Evolutionary conservation across 2,329 filamentous ascomycete species (phyloP).

Genomic region (Aureobasidium musti): DNA sequence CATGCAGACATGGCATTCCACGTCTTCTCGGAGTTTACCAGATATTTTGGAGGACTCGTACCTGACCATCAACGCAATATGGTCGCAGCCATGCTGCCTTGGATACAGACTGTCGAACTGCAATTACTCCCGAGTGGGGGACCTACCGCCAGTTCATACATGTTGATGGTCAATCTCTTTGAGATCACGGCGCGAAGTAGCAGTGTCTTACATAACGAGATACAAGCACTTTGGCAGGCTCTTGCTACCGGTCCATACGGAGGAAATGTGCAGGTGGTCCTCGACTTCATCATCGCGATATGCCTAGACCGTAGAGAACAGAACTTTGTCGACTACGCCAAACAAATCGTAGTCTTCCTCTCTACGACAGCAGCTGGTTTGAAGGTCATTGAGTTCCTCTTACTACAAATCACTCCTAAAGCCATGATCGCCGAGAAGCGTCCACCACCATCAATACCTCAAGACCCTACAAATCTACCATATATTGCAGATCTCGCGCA

Average conservation of each 20-base stretch:
- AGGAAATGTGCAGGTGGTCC: conserved; percentile 88
- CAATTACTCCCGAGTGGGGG: conserved; percentile 89
- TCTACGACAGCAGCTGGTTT: conserved; percentile 82
- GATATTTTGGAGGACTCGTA: conserved; percentile 86
- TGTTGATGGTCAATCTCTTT: conserved; percentile 89
- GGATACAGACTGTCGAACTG: conserved; percentile 92
- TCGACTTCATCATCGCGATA: conserved; percentile 94
- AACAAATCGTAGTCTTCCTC: conserved; percentile 95
- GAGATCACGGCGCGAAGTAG: conserved; percentile 95
- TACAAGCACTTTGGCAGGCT: conserved; percentile 96
- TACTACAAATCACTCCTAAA: conserved; percentile 88
- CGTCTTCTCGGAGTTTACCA: conserved; percentile 92
- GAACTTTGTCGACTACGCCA: conserved; percentile 96
- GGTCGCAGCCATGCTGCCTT: conserved; percentile 89
- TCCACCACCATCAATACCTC: conserved; percentile 66
- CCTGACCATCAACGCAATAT: conserved; percentile 87
- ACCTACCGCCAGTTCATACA: conserved; percentile 88
- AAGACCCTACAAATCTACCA: conserved; percentile 73
- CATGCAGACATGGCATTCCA: conserved; percentile 88
- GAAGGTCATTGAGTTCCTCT: conserved; percentile 90
- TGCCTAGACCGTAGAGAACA: conserved; percentile 94
- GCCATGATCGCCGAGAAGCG: conserved; percentile 95
- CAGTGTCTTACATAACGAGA: conserved; percentile 87
- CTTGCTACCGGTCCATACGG: conserved; percentile 88
- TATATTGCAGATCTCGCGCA: conserved; percentile 85